Evolutionary conservation across 208 protist genomes (phyloP).

Genomic region (Trypanosoma cruzi): DNA sequence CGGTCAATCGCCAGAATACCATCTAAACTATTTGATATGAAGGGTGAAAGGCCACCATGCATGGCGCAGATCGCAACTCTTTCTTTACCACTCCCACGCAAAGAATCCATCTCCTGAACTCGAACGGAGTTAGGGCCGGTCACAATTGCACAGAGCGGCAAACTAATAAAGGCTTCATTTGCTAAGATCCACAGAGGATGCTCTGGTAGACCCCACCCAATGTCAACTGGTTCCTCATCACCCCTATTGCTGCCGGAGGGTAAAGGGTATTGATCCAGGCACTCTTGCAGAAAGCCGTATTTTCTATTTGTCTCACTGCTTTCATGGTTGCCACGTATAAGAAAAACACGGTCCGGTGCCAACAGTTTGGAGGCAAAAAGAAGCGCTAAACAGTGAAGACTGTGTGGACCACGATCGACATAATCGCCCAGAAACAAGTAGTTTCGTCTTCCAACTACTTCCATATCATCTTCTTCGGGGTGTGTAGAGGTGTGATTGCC

Average conservation of each 20-base stretch:
- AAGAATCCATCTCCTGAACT: not conserved
- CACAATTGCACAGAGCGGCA: constrained; percentile 96
- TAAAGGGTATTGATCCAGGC: constrained; percentile 87
- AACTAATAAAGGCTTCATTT: constrained; percentile 74
- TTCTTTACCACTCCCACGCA: constrained; percentile 51
- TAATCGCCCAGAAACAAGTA: constrained; percentile 99
- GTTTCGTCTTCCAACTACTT: constrained; percentile 31
- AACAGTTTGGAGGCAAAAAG: constrained; percentile 97
- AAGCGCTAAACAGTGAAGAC: constrained; percentile 94
- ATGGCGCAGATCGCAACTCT: constrained; percentile 97
- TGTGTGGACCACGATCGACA: constrained; percentile 98
- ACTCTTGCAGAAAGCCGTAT: constrained; percentile 99
- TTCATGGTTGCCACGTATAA: constrained; percentile 99
- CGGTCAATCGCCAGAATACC: constrained; percentile 95
- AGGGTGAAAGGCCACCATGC: constrained; percentile 98
- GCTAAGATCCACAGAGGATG: constrained; percentile 78
- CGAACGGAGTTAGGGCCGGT: constrained; percentile 42
- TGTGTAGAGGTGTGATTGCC: not conserved
- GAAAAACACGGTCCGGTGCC: constrained; percentile 98
- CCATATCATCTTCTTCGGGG: not conserved
- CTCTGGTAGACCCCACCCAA: constrained; percentile 66
- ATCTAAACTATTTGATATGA: constrained; percentile 94
- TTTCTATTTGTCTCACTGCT: constrained; percentile 98
- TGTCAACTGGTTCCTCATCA: constrained; percentile 24
- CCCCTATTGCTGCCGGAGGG: not conserved